Evolutionary conservation across 148 eudicot genomes (phyloP).

Genomic region (Beta vulgaris): DNA sequence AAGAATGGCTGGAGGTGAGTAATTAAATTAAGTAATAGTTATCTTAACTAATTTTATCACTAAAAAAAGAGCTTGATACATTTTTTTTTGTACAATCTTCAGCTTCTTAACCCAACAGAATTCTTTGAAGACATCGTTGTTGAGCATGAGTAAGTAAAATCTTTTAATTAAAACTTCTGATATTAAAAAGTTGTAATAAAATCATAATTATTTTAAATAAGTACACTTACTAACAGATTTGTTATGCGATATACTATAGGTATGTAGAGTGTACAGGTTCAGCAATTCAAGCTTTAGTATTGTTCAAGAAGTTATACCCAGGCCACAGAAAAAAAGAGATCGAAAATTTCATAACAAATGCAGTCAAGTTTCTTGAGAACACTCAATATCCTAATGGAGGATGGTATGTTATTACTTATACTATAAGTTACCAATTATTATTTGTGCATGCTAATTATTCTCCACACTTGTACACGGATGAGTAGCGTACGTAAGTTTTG

Average conservation of each 20-base stretch:
- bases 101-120: slow-evolving; percentile 53
- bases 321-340: slow-evolving; percentile 42
- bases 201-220: neutral
- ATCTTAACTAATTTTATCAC: too few species aligned
- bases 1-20: slow-evolving; percentile 22
- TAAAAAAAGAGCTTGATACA: neutral
- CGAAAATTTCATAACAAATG: slow-evolving; percentile 28
- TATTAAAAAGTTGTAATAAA: too few species aligned
- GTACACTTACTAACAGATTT: neutral
- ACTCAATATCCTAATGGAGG: slow-evolving; percentile 37
- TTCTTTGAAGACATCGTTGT: slow-evolving; percentile 41
- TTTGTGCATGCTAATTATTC: neutral
- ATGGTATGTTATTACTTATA: slow-evolving; percentile 21
- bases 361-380: slow-evolving; percentile 33
- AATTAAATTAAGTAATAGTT: too few species aligned
- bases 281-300: slow-evolving; percentile 39
- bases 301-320: slow-evolving; percentile 48
- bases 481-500: neutral
- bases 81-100: neutral
- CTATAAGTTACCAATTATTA: too few species aligned
- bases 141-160: slow-evolving; percentile 45
- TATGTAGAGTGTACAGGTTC: slow-evolving; percentile 41
- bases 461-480: neutral
- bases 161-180: too few species aligned
- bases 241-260: neutral